Evolutionary conservation across 225 moss, liverwort and hornwort species (phyloP), one percentile per base, ranked within the genome.

Genomic region (Anthoceros angustus): DNA sequence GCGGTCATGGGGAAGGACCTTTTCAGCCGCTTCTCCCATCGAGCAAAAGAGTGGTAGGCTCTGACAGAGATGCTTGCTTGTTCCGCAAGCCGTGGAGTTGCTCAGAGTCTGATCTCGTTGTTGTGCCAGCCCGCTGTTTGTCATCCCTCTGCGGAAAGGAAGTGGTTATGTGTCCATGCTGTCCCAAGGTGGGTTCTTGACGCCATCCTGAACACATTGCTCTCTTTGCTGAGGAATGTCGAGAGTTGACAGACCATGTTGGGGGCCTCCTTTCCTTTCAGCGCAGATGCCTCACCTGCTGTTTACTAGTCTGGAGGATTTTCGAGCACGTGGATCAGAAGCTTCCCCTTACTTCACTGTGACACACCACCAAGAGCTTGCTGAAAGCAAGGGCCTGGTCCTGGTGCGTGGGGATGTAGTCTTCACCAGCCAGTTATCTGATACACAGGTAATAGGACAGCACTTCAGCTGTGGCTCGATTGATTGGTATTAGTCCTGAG

Each of bases 231-330:
- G 49, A 8, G 16, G 14, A 2, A n/a, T 39, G 40, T 39, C 62
- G 61, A 50, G 9, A 20, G 16, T 38, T 62, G 41, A 50, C 14
- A 60, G 8, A 24, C 25, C 12, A 10, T 16, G 39, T 26, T 42
- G 21, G 3, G 26, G n/a, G 2, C 26, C 23, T 43, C 9, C 12
- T 42, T 18, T 45, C 43, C 24, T 25, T 32, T 61, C 89, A 93
- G 93, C 90, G 61, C 95, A 95, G 83, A 84, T 91, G 85, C 95
- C 95, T 24, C 76, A 87, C 26, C 71, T 95, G 80, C 95, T 95
- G 60, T 95, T 95, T 69, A 95, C 95, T n/a, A 76, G 88, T 70
- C 83, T 95, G 71, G 84, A 82, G 71, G 95, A 91, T 68, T 95
- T 88, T 74, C 77, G 82, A 71, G 82, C 72, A 12, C 83, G 95